A percentile compares a stretch with the other conserved stretches of the same genome.
These are phyloP conservation scores for Debaryomycetaceae sp. DNA, from an alignment of 1,139 yeast genomes.

Conservation along the genomic window DNA sequence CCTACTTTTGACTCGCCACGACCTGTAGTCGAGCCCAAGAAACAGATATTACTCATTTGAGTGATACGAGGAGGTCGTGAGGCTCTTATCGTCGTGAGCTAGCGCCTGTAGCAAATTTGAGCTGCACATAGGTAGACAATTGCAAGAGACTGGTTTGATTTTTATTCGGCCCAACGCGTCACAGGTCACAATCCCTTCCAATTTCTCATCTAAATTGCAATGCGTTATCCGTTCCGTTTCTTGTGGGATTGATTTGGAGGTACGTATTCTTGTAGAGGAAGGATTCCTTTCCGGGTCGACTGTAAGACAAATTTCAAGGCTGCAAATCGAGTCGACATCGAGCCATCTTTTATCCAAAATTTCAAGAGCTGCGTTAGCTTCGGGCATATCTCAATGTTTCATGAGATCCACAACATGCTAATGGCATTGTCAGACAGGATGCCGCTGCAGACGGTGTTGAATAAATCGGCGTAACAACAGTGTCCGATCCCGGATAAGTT, in stretches of 20 bases:
- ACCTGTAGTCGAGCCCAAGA: constrained; percentile 71
- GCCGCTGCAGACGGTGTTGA: constrained; percentile 26
- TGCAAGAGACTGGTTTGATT: constrained; percentile 63
- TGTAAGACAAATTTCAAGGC: constrained; percentile 29
- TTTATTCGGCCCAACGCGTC: constrained; percentile 22
- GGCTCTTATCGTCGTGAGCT: constrained; percentile 27
- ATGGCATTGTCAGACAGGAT: constrained; percentile 25
- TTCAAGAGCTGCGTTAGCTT: constrained; percentile 23
- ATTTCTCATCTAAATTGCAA: constrained; percentile 36
- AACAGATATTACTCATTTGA: constrained; percentile 72
- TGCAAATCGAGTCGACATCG: constrained; percentile 30
- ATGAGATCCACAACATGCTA: constrained; percentile 31
- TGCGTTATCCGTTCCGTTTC: constrained; percentile 20
- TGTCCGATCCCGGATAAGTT: constrained; percentile 26
- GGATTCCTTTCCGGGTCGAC: constrained; percentile 26
- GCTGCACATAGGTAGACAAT: constrained; percentile 45
- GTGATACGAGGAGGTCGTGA: constrained; percentile 41
- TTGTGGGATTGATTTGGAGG: constrained; percentile 36
- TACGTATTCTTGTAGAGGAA: constrained; percentile 30
- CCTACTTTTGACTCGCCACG: constrained; percentile 48
- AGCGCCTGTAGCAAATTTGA: constrained; percentile 40
- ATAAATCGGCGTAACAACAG: constrained; percentile 28
- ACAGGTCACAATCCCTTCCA: constrained; percentile 31
- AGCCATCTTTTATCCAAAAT: constrained; percentile 31
- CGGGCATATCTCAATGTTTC: constrained; percentile 30